A percentile compares a stretch with the other conserved stretches of the same genome.
Evolutionary conservation across 768 basidiomycete species (phyloP).

Genomic region (Leccinellum luteum): DNA sequence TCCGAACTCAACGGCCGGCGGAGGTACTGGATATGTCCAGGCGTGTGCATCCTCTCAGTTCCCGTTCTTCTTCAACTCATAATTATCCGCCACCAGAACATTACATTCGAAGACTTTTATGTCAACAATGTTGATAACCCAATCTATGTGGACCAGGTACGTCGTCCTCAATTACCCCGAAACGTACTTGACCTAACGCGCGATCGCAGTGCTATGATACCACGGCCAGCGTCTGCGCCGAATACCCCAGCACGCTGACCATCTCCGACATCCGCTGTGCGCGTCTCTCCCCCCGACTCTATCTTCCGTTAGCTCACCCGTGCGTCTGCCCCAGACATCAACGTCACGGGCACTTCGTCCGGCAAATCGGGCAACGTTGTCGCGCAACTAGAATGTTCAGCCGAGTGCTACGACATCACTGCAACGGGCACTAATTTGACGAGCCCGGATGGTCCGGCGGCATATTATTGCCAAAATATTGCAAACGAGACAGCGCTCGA

Average conservation of each 20-base stretch:
- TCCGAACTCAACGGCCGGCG: conserved; percentile 38
- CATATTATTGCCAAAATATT: conserved; percentile 39
- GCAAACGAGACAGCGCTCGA: conserved; percentile 30
- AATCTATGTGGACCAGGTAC: conserved; percentile 38
- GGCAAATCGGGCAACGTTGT: conserved; percentile 38
- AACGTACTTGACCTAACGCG: neutral
- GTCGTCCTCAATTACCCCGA: neutral
- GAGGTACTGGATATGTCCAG: conserved; percentile 42
- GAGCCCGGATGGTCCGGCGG: conserved; percentile 31
- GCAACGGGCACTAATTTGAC: conserved; percentile 25
- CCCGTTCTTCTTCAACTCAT: neutral
- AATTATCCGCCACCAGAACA: conserved; percentile 9
- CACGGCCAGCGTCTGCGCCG: conserved; percentile 31
- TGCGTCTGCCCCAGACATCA: conserved; percentile 28
- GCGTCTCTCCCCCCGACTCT: conserved; percentile 5
- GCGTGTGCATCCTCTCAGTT: too few species aligned
- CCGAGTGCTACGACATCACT: conserved; percentile 37
- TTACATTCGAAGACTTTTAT: conserved; percentile 25
- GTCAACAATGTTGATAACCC: conserved; percentile 42
- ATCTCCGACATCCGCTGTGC: conserved; percentile 45
- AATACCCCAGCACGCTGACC: conserved; percentile 35
- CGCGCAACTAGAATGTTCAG: conserved; percentile 42
- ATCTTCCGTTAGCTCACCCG: neutral
- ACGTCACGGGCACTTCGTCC: conserved; percentile 43
- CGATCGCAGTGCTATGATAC: conserved; percentile 37